These are phyloP conservation scores for Phylloboletellus chloephorus DNA, from an alignment of 1,284 basidiomycete genomes.

Conservation along the genomic window DNA sequence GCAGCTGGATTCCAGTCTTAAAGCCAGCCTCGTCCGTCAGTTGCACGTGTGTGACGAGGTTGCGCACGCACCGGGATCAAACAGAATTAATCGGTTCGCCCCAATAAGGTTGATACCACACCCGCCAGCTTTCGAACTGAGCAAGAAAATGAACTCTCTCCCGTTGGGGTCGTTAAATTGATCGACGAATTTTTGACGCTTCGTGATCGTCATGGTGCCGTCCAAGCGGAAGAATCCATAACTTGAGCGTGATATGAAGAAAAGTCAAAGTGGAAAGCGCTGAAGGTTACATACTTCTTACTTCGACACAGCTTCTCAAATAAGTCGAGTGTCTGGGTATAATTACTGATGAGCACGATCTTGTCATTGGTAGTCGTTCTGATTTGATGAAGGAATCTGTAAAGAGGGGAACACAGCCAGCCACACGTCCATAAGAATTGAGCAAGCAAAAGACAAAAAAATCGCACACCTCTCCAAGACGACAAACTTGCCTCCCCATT, in stretches of 20 bases:
- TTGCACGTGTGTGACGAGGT: background rate
- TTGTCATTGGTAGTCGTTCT: conserved; percentile 86
- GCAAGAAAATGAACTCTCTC: conserved; percentile 92
- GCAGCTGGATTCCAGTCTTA: conserved; percentile 98
- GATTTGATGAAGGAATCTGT: conserved; percentile 82
- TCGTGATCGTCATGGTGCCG: conserved; percentile 89
- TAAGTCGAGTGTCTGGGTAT: conserved; percentile 94
- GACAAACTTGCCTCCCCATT: conserved; percentile 89
- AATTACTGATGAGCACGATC: conserved; percentile 98
- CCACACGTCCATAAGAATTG: background rate
- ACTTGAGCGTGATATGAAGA: conserved; percentile 39
- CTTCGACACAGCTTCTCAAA: conserved; percentile 83
- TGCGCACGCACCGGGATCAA: conserved; percentile 74
- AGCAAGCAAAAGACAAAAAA: background rate
- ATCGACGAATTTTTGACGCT: conserved; percentile 96
- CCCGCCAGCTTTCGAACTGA: conserved; percentile 96
- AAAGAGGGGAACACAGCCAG: conserved; percentile 1
- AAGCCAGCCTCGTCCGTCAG: conserved; percentile 2
- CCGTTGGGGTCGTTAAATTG: conserved; percentile 95
- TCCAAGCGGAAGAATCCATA: conserved; percentile 93
- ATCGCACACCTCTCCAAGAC: conserved; percentile 80
- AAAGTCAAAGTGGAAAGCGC: background rate
- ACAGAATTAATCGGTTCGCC: conserved; percentile 92
- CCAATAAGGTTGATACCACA: conserved; percentile 99
- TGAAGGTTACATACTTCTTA: conserved; percentile 59